These are phyloP conservation scores for Saraca asoca DNA, from an alignment of 331 rosid genomes.

Conservation along the genomic window DNA sequence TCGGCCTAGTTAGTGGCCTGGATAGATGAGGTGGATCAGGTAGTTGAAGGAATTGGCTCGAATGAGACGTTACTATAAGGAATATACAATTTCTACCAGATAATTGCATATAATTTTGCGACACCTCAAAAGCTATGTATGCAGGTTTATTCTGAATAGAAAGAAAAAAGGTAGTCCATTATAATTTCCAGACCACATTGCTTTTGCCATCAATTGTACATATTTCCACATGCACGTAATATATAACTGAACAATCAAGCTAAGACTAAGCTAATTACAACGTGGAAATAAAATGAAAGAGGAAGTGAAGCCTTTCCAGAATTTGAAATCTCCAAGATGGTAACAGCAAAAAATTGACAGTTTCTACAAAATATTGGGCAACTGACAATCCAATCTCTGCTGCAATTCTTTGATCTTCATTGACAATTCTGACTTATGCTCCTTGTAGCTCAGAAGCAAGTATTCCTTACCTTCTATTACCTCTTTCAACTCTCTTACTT, in stretches of 20 bases:
- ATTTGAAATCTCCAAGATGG: constrained; percentile 40
- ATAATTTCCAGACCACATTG: constrained; percentile 29
- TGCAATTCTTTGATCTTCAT: constrained; percentile 81
- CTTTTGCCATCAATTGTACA: constrained; percentile 16
- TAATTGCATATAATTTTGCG: no score
- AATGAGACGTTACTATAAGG: no score
- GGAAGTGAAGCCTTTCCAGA: constrained; percentile 35
- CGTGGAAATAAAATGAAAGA: constrained; percentile 46
- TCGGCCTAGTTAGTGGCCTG: no score
- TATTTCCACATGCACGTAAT: constrained; percentile 35
- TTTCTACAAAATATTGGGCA: constrained; percentile 89
- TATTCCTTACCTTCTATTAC: constrained; percentile 87
- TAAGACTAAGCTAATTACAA: constrained; percentile 41
- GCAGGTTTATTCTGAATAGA: no score
- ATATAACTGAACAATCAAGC: constrained; percentile 36
- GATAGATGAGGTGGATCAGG: no score
- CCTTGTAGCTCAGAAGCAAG: constrained; percentile 85
- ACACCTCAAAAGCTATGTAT: no score
- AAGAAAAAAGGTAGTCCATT: constrained; percentile 1
- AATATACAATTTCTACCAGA: no score
- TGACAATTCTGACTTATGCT: constrained; percentile 78
- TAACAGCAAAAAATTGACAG: constrained; percentile 6
- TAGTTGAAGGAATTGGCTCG: no score
- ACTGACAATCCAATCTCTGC: constrained; percentile 85
- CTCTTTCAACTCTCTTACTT: constrained; percentile 88